Base-by-base conservation (phyloP, 768 basidiomycete species). In the Boletus pseudo-olivaceus region DNA sequence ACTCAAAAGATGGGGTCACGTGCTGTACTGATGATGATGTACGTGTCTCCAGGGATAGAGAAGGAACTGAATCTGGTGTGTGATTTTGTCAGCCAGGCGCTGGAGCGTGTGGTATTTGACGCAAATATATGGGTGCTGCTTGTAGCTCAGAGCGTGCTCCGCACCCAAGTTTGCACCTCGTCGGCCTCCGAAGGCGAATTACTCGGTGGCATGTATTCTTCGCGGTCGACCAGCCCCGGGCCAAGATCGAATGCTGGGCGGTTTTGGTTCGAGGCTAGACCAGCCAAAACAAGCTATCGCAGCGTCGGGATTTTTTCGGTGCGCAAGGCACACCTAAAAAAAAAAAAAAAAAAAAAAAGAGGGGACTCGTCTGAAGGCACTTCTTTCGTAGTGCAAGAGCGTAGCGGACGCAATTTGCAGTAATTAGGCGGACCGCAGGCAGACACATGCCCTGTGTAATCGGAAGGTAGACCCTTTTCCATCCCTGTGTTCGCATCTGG, bases 351-450 rank as follows among this genome's bases (percentile, higher is more conserved):
- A 59, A 58, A 59, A 52, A 58, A 60, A 57, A 56, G 41, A 49
- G 59, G 48, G 56, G 47, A 51, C 39, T 32, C 38, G 37, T 29
- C 49, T 47, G 35, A 15, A 47, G 51, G 52, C 45, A 40, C 55
- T 65, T 65, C 66, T 57, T 49, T 57, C 47, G 49, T 65, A 59
- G 63, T 46, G 55, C 49, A 47, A 29, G 49, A 60, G 62, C 41
- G 53, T 56, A 52, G 60, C 65, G 62, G 66, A 58, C 49, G 57
- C 66, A 67, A 66, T 66, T 58, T 53, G 35, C 23, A 58, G 56
- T 54, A 52, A 53, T 33, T 57, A 60, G 54, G 61, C 61, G 61
- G 55, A 60, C 62, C 67, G 65, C 65, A 67, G 62, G 67, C 53
- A 69, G 58, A 69, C 56, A 58, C 66, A 56, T 67, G 63, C 51